These are phyloP conservation scores for Citrullus mucosospermus DNA, from an alignment of 306 rosid species.

Conservation along the genomic window DNA sequence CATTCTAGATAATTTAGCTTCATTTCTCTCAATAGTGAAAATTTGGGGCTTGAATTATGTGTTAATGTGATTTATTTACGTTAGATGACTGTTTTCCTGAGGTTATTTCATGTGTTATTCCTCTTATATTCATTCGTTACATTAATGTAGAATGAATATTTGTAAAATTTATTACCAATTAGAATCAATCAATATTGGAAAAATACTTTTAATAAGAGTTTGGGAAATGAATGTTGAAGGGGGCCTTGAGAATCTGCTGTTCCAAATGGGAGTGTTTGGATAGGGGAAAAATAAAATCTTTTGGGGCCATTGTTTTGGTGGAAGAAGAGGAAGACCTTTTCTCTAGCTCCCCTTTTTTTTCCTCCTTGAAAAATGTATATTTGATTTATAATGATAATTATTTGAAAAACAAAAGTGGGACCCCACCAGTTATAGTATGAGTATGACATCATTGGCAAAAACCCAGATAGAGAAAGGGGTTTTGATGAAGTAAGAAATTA, in stretches of 20 bases:
- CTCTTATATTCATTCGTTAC: not conserved
- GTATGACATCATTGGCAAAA: not conserved
- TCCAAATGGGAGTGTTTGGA: slow-evolving; percentile 9
- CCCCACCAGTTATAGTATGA: not conserved
- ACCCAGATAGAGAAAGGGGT: not conserved
- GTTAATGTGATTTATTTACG: not conserved
- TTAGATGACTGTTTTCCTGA: not conserved
- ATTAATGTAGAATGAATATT: not conserved
- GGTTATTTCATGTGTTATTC: not conserved
- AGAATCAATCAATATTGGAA: not conserved
- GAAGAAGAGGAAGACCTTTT: not conserved
- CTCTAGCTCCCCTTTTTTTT: not conserved
- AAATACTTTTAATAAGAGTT: not conserved
- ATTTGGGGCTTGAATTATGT: not conserved
- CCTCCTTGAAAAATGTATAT: not conserved
- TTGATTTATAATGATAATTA: not conserved
- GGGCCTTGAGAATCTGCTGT: slow-evolving; percentile 4
- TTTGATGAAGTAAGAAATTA: not conserved
- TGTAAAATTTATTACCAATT: not conserved
- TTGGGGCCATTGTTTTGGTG: slow-evolving; percentile 8
- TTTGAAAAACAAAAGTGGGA: not conserved
- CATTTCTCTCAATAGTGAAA: not conserved
- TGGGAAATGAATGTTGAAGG: slow-evolving; percentile 5
- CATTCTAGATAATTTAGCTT: not conserved
- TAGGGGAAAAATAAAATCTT: slow-evolving; percentile 6